Evolutionary conservation across 2,329 filamentous ascomycete species (phyloP), one percentile per base, ranked within the genome.

Genomic region (Acephala macrosclerotiorum): DNA sequence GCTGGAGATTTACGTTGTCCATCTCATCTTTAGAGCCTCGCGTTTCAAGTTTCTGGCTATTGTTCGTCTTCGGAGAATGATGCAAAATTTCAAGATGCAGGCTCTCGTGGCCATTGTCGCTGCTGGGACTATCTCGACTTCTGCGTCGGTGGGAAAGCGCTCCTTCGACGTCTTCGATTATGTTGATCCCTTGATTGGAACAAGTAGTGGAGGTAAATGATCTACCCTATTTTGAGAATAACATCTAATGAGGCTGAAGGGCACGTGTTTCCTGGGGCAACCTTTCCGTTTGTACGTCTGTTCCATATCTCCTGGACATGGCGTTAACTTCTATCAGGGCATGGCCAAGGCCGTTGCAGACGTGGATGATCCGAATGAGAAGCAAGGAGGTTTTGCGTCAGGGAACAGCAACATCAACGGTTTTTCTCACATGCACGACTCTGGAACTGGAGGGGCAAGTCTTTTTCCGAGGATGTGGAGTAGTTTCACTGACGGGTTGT

Each of bases 261-360:
- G 40, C 85, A 88, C 75, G 85, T 87, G 29, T 87, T 87, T 66
- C 80, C 85, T 2, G 85, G 85, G 14, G 85, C 85, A 16, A 84
- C 83, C 2, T 71, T 84, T 47, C 85, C 85, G 2, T 87, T 85
- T 70, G 80, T 80, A 66, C 60, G 68, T 47, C 47, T 36, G 38
- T 33, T 6, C 45, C 20, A n/a, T 22, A 47, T n/a, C 36, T n/a
- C 35, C 25, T 11, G n/a, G 29, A 45, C 35, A 11, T 29, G 22
- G 49, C n/a, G n/a, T n/a, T n/a, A n/a, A n/a, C n/a, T 36, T 79
- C 84, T 79, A 29, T n/a, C 2, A 25, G 73, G 72, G 72, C 14
- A 74, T 74, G 72, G 73, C 72, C 18, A 87, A 87, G 71, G 82
- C 85, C 1, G 84, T 85, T 9, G 83, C 85, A 33, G 84, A 88